A percentile compares a stretch with the other conserved stretches of the same genome.
phyloP scores from a whole-genome alignment of 2,329 filamentous ascomycete species.

The Coniochaeta hoffmannii region DNA sequence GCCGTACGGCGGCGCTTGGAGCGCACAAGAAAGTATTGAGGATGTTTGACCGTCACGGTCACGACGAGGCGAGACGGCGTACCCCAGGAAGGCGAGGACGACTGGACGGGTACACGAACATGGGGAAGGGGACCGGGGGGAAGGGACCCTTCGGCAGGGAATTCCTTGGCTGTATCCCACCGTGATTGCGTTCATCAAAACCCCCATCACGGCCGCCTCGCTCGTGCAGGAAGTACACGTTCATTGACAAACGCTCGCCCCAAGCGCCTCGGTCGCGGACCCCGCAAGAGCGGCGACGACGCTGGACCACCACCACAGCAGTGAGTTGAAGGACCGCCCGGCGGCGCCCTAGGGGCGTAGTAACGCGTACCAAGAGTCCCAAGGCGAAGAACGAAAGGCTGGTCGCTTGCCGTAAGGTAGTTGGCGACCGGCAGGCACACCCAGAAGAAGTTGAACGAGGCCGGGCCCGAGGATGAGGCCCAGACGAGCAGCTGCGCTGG shows the following conservation, averaged over 20 bases:
- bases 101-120: conserved; percentile 23
- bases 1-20: conserved; percentile 22
- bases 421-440: conserved; percentile 38
- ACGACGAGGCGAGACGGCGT: conserved; percentile 21
- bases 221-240: conserved; percentile 25
- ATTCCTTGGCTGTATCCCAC: conserved; percentile 4
- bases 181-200: conserved; percentile 22
- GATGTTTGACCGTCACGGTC: conserved; percentile 22
- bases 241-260: conserved; percentile 25
- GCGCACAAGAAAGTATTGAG: conserved; percentile 22
- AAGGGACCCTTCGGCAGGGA: background rate
- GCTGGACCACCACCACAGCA: conserved; percentile 37
- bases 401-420: conserved; percentile 37
- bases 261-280: conserved; percentile 34
- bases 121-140: conserved; percentile 15
- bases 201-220: conserved; percentile 22
- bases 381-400: conserved; percentile 34
- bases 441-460: conserved; percentile 41
- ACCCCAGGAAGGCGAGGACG: conserved; percentile 21
- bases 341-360: conserved; percentile 36
- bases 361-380: conserved; percentile 28
- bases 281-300: conserved; percentile 37
- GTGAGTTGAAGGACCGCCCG: conserved; percentile 29
- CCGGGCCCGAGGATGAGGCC: conserved; percentile 34
- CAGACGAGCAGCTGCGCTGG: conserved; percentile 35